phyloP scores from a whole-genome alignment of 306 rosid genomes.

The Parietaria judaica region DNA sequence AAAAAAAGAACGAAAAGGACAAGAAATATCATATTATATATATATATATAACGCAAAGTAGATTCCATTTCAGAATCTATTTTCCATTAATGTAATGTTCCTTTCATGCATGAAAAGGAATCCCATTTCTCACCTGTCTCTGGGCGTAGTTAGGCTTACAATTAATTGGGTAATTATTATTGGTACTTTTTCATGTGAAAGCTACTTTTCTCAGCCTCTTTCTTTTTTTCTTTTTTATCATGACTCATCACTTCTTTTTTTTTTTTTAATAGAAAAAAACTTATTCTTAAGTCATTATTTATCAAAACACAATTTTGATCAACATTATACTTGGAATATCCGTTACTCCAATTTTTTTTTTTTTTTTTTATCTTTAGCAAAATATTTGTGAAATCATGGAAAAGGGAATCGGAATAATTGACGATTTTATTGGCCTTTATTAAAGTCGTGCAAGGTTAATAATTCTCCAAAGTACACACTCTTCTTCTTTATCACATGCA shows the following conservation, averaged over 20 bases:
- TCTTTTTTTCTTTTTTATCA: not conserved
- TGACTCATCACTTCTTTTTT: not conserved
- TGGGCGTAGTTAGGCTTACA: not conserved
- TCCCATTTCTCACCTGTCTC: not conserved
- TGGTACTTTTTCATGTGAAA: not conserved
- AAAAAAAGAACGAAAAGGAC: not conserved
- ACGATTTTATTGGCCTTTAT: no score
- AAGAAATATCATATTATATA: not conserved
- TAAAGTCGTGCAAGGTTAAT: no score
- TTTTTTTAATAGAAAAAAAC: not conserved
- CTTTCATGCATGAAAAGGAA: not conserved
- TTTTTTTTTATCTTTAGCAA: no score
- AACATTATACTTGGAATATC: not conserved
- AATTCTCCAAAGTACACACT: no score
- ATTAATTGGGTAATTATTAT: not conserved
- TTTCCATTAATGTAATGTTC: not conserved
- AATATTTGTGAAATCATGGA: no score
- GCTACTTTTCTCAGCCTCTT: not conserved
- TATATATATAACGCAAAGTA: not conserved
- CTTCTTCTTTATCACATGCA: no score
- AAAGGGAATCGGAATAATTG: no score
- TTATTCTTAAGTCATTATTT: no score
- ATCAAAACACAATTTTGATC: no score
- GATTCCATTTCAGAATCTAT: conserved; percentile 6
- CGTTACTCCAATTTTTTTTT: not conserved